These are phyloP conservation scores for Penicillium daleae DNA, from an alignment of 495 filamentous ascomycete species.

Conservation along the genomic window DNA sequence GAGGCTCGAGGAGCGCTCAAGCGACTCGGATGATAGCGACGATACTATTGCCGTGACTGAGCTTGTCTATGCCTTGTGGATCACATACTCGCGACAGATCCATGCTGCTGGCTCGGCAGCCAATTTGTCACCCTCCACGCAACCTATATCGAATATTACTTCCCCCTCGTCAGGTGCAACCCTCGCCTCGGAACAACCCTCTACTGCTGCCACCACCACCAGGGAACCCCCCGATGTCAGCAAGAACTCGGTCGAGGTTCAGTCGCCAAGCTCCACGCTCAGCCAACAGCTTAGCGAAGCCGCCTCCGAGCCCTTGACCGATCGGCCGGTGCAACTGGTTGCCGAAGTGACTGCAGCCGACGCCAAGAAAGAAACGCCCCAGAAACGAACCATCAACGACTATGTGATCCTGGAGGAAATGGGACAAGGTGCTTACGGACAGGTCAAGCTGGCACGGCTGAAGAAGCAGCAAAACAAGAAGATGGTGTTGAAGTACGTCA, in stretches of 20 bases:
- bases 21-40: constrained; percentile 42
- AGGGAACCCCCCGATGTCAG: constrained; percentile 14
- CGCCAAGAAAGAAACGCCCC: constrained; percentile 32
- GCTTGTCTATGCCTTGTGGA: constrained; percentile 93
- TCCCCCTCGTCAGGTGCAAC: constrained; percentile 18
- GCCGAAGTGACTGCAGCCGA: constrained; percentile 40
- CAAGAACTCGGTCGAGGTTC: constrained; percentile 33
- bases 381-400: constrained; percentile 84
- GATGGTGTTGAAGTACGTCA: constrained; percentile 96
- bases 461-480: constrained; percentile 76
- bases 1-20: constrained; percentile 33
- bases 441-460: constrained; percentile 94
- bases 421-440: constrained; percentile 97
- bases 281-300: constrained; percentile 77
- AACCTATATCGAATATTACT: constrained; percentile 25
- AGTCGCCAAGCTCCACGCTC: constrained; percentile 66
- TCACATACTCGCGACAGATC: constrained; percentile 92
- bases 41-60: constrained; percentile 62
- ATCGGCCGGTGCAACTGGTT: constrained; percentile 50
- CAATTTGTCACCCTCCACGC: constrained; percentile 47
- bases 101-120: constrained; percentile 69
- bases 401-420: constrained; percentile 96
- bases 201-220: background rate
- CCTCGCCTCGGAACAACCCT: constrained; percentile 9
- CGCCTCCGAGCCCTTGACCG: constrained; percentile 56